Evolutionary conservation across 2,329 filamentous ascomycete species (phyloP).

Genomic region (Colletotrichum destructivum): DNA sequence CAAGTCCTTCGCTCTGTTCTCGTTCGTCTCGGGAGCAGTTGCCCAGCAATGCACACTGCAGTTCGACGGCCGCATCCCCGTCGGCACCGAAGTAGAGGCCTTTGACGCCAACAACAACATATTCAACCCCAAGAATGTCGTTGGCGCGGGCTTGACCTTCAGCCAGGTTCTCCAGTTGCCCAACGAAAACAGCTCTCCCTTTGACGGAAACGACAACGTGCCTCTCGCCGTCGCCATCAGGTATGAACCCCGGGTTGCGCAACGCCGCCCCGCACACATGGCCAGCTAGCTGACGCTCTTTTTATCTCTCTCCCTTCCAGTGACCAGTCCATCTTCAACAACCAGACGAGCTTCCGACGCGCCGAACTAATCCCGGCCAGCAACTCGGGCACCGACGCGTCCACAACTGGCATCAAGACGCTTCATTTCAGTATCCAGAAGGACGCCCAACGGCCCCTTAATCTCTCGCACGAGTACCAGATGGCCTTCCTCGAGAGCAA

Average conservation of each 20-base stretch:
- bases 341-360: slow-evolving; percentile 73
- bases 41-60: slow-evolving; percentile 52
- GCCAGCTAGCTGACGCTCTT: neutral
- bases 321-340: slow-evolving; percentile 73
- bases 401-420: slow-evolving; percentile 70
- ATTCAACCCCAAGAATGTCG: slow-evolving; percentile 67
- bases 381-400: slow-evolving; percentile 65
- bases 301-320: slow-evolving; percentile 40
- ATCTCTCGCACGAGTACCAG: slow-evolving; percentile 74
- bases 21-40: slow-evolving; percentile 19
- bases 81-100: slow-evolving; percentile 52
- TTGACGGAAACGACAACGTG: slow-evolving; percentile 58
- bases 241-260: neutral
- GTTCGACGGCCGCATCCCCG: slow-evolving; percentile 64
- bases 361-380: slow-evolving; percentile 68
- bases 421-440: slow-evolving; percentile 73
- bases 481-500: slow-evolving; percentile 65
- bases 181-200: slow-evolving; percentile 50
- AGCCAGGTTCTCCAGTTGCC: slow-evolving; percentile 66
- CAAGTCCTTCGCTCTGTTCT: slow-evolving; percentile 30
- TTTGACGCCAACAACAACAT: slow-evolving; percentile 62
- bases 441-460: slow-evolving; percentile 66
- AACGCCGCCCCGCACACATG: no score
- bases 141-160: slow-evolving; percentile 67
- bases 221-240: slow-evolving; percentile 69